A percentile compares a stretch with the other conserved stretches of the same genome.
phyloP scores from a whole-genome alignment of 139 green algal species.

The Chlorella sp. region DNA sequence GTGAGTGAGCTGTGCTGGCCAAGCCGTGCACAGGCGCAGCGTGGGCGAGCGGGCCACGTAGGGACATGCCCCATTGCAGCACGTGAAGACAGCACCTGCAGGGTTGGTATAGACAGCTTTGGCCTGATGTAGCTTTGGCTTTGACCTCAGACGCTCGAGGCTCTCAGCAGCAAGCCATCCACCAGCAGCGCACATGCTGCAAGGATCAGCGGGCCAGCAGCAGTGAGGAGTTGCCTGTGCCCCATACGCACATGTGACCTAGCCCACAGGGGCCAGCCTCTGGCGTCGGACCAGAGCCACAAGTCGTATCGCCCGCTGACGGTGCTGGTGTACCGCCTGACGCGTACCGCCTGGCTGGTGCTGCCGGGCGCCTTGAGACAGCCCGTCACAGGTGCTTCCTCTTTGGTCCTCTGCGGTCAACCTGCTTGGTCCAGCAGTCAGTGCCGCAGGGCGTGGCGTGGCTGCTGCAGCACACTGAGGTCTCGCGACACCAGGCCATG shows the following conservation, averaged over 20 bases:
- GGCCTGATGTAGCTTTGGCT: not conserved
- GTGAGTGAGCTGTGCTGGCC: too few relatives aligned
- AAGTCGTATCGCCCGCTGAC: constrained; percentile 76
- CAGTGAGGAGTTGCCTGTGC: not conserved
- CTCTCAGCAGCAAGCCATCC: too few relatives aligned
- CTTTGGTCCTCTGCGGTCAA: too few relatives aligned
- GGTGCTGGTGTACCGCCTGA: constrained; percentile 46
- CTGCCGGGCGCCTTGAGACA: constrained; percentile 10
- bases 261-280: constrained; percentile 60
- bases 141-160: not conserved
- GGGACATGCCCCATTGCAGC: not conserved
- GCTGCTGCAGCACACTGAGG: too few relatives aligned
- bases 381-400: constrained; percentile 11
- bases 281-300: constrained; percentile 55
- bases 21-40: too few relatives aligned
- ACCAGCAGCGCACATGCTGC: too few relatives aligned
- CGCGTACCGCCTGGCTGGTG: constrained; percentile 17
- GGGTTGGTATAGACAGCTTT: not conserved
- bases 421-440: too few relatives aligned
- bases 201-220: too few relatives aligned
- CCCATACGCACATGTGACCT: not conserved
- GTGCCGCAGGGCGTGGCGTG: too few relatives aligned
- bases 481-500: too few relatives aligned
- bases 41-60: too few relatives aligned
- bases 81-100: not conserved